Conservation (phyloP, 257 asterid species). For the Solanum pinnatisectum region DNA sequence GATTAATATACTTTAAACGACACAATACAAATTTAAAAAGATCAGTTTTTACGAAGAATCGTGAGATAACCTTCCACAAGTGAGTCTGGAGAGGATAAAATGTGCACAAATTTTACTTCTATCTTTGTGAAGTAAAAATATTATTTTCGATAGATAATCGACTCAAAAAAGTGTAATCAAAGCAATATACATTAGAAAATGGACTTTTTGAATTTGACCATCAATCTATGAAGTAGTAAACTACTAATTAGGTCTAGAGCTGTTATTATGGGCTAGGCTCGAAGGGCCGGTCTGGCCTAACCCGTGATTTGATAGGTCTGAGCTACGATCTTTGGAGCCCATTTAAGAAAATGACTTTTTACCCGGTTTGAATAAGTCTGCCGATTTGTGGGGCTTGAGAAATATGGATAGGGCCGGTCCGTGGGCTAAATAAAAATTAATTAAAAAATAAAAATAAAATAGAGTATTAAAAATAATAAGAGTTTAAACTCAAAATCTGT, state of each 20-base stretch:
- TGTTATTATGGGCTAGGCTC: too few species aligned
- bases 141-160: not conserved
- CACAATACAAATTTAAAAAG: not conserved
- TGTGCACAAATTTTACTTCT: not conserved
- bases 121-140: not conserved
- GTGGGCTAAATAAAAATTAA: too few species aligned
- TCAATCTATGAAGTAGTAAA: not conserved
- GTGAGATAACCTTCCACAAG: not conserved
- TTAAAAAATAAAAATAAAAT: too few species aligned
- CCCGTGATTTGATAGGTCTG: too few species aligned
- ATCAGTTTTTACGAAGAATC: not conserved
- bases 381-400: too few species aligned
- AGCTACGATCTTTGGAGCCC: too few species aligned
- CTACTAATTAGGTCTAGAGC: not conserved
- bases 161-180: not conserved
- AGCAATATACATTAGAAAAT: not conserved
- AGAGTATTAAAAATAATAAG: too few species aligned
- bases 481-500: too few species aligned
- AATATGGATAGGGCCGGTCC: too few species aligned
- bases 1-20: not conserved
- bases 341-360: too few species aligned
- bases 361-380: too few species aligned
- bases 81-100: not conserved
- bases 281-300: too few species aligned
- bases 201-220: not conserved